Percentiles rank a stretch among this genome's conserved stretches.
These are phyloP conservation scores for Penicillium hordei DNA, from an alignment of 2,329 filamentous ascomycete species.

Conservation along the genomic window DNA sequence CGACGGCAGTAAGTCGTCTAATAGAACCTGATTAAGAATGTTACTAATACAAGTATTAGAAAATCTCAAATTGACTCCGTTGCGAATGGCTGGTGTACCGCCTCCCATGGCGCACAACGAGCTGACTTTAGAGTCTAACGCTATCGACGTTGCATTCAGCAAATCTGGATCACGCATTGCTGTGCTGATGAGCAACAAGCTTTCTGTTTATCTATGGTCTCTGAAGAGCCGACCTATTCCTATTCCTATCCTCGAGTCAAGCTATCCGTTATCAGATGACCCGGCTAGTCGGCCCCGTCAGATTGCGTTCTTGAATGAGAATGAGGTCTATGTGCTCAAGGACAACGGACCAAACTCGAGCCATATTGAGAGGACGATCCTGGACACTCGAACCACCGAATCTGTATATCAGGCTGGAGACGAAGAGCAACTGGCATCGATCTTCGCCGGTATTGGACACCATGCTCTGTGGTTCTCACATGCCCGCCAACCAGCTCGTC, in stretches of 20 bases:
- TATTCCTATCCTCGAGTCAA: conserved; percentile 40
- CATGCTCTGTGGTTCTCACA: conserved; percentile 42
- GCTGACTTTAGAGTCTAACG: conserved; percentile 60
- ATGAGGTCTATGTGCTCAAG: conserved; percentile 46
- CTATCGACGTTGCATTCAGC: conserved; percentile 74
- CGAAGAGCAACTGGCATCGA: conserved; percentile 37
- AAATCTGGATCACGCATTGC: conserved; percentile 65
- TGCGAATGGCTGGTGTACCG: conserved; percentile 80
- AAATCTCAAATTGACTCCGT: conserved; percentile 77
- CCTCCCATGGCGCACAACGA: conserved; percentile 90
- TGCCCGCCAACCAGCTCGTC: conserved; percentile 23
- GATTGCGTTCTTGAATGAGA: conserved; percentile 48
- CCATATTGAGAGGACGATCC: conserved; percentile 33
- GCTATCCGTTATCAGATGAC: conserved; percentile 36
- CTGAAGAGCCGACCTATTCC: conserved; percentile 48
- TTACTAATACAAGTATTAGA: conserved; percentile 38
- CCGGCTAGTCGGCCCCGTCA: conserved; percentile 42
- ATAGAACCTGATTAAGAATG: not conserved
- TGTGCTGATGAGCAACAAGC: conserved; percentile 65
- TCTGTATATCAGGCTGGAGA: conserved; percentile 34
- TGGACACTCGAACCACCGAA: conserved; percentile 36
- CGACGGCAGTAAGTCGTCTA: conserved; percentile 63
- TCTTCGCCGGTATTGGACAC: conserved; percentile 39
- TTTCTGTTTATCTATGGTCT: conserved; percentile 71
- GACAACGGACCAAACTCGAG: conserved; percentile 32